Evolutionary conservation across 2,329 filamentous ascomycete genomes (phyloP), one percentile per base, ranked within the genome.

Genomic region (Beauveria caledonica): DNA sequence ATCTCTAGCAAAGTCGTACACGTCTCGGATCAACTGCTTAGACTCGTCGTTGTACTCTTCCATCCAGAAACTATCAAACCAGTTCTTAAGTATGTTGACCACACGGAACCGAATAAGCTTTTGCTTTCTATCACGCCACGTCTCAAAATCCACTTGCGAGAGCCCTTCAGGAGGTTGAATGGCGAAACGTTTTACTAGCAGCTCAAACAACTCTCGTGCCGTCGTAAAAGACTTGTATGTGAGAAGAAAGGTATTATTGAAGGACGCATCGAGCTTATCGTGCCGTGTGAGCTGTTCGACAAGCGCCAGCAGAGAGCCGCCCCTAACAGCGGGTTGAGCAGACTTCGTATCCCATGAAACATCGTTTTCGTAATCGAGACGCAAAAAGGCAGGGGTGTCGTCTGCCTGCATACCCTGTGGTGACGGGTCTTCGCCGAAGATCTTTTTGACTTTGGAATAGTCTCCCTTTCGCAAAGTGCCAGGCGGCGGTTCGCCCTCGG

Each of bases 21-120:
- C 91, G 65, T 92, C 86, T 62, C 91, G 87, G 64, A 99, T 90
- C 45, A 99, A 80, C 66, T 91, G 85, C 72, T 86, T 90, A 50
- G 87, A 95, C 52, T 90, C 86, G 56, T 93, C 89, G 69, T 87
- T 92, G 64, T 88, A 86, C 53, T 92, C 89, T 71, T 99, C 94
- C 92, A 97, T 97, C 94, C 94, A 99, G 73, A 94, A 97, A 67
- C 89, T 92, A 71, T 97, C 94, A 66, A 99, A 94, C 94, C 94
- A 99, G 74, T 86, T 95, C 80, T 97, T 97, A 52, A 99, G 78
- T 64, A 97, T 97, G 69, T 97, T 99, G 65, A 99, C 92, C 2
- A 99, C 92, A 46, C 94, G 86, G 77, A 99, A 96, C 40, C 94
- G 85, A 63, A 97, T 97, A 5, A 91, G 89, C 70, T 95, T 97